Evolutionary conservation across 73 alveolate species (phyloP).

Genomic region (Paraurostyla sp.): DNA sequence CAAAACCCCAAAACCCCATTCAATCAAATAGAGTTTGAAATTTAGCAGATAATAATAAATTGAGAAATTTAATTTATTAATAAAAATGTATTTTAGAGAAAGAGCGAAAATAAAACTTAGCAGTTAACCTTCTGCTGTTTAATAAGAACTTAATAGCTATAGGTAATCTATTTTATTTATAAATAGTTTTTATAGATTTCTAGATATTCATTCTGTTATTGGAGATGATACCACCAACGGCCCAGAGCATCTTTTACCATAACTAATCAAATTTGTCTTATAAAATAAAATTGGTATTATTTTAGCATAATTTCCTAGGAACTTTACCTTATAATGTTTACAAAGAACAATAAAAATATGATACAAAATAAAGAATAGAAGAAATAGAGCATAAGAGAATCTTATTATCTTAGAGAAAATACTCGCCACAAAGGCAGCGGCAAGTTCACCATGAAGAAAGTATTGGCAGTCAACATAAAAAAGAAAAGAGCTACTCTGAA

Average conservation of each 20-base stretch:
- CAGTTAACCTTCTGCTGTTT: background rate
- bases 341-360: background rate
- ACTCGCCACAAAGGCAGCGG: background rate
- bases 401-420: background rate
- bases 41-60: too few relatives aligned
- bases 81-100: slow-evolving; percentile 2
- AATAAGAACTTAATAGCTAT: background rate
- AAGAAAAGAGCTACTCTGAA: background rate
- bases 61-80: too few relatives aligned
- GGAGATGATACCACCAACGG: background rate
- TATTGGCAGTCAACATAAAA: background rate
- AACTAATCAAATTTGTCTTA: background rate
- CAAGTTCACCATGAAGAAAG: background rate
- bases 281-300: background rate
- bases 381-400: background rate
- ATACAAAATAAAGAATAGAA: slow-evolving; percentile 11
- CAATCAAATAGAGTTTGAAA: too few relatives aligned
- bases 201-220: background rate
- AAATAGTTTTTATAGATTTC: background rate
- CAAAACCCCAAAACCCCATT: too few relatives aligned
- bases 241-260: slow-evolving; percentile 10
- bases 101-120: background rate
- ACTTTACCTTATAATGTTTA: background rate
- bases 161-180: background rate
- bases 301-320: background rate